Base-by-base conservation (phyloP, 371 early-diverging fungal species). In the Mucor velutinosus region DNA sequence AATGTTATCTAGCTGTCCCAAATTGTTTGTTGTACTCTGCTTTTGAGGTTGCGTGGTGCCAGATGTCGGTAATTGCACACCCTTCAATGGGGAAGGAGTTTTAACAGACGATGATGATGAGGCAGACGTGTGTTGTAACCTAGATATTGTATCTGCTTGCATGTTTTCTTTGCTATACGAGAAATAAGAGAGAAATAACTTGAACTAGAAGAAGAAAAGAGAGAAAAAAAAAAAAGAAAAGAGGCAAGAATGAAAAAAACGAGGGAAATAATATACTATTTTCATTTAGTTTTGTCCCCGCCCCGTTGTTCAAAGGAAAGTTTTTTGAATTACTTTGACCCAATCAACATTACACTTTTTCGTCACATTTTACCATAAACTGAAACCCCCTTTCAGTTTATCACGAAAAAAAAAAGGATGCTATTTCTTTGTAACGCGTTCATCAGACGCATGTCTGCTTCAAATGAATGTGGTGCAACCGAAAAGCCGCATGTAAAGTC, bases 1-100 rank as follows among this genome's bases (percentile, higher is more conserved):
- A 14, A 72, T 72, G 27, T 33, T 67, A 56, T 72, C 68, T 32
- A 72, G 51, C 49, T 72, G 67, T 32, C 68, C 65, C 30, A 64
- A 21, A 56, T 55, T 67, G 45, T 30, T 37, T 17, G 62, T 53
- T 39, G 29, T 32, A 25, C 43, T 37, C 59, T 58, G 53, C 51
- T 47, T 17, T 61, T 37, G 41, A 12, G 27, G 17, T 37, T 30
- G 59, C 37, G 33, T 7, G 15, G 27, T 15, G 11, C 3, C 15
- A 17, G 27, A 21, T 12, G 21, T 5, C 21, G n/a, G 33, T 43
- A 35, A 25, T 39, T 55, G 23, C 30, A 29, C 29, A 43, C 27
- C 56, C 41, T 60, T 29, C 19, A 64, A 39, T 27, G 69, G 63
- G 7, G 70, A 65, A 60, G 64, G 70, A 41, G 65, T 64, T 69